phyloP scores from a whole-genome alignment of 1,139 yeast species.

The Pichia sp. region DNA sequence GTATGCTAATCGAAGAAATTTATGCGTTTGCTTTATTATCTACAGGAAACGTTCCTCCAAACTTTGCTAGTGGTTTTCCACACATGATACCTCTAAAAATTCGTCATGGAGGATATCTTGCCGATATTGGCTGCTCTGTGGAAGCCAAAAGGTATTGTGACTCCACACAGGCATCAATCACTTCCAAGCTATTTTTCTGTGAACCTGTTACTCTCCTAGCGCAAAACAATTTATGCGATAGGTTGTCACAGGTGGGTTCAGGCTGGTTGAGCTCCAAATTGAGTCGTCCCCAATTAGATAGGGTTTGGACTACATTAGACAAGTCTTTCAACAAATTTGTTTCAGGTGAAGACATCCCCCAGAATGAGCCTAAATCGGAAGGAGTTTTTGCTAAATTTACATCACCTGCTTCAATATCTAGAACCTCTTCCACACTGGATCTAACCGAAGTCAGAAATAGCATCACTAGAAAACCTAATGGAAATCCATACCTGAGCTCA shows the following conservation, averaged over 20 bases:
- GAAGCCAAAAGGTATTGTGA: conserved; percentile 65
- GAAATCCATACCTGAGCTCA: not conserved
- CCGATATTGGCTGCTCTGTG: conserved; percentile 53
- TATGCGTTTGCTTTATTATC: conserved; percentile 55
- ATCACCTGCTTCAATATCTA: conserved; percentile 47
- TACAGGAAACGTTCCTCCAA: conserved; percentile 29
- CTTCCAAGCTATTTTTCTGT: conserved; percentile 41
- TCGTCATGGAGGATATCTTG: conserved; percentile 57
- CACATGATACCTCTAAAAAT: conserved; percentile 56
- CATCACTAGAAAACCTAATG: not conserved
- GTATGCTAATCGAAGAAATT: conserved; percentile 58
- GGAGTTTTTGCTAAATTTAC: conserved; percentile 74
- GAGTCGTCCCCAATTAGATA: conserved; percentile 72
- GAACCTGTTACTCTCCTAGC: conserved; percentile 37
- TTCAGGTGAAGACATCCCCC: conserved; percentile 68
- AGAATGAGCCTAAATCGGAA: conserved; percentile 33
- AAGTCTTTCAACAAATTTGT: conserved; percentile 75
- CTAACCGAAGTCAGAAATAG: conserved; percentile 23
- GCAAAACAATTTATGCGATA: conserved; percentile 39
- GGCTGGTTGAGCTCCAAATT: conserved; percentile 33
- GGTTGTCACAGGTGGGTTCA: conserved; percentile 44
- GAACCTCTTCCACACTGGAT: conserved; percentile 49
- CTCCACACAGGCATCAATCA: conserved; percentile 38
- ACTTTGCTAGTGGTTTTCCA: conserved; percentile 40
- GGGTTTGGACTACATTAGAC: conserved; percentile 83